These are phyloP conservation scores for Dioszegia aurantiaca DNA, from an alignment of 768 basidiomycete genomes.

Conservation along the genomic window DNA sequence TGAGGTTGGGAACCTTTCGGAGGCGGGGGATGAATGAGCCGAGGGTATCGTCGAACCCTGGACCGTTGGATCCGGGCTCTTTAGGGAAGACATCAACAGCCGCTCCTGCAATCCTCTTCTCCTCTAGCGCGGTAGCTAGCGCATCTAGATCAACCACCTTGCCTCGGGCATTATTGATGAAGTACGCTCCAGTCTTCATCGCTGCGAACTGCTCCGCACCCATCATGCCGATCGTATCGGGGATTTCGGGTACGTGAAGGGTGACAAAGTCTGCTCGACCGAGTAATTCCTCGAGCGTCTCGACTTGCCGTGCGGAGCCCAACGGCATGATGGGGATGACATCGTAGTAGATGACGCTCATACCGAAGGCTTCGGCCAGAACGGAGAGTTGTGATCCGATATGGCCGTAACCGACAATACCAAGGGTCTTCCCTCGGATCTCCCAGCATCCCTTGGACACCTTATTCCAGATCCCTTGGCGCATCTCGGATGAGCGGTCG, in stretches of 20 bases:
- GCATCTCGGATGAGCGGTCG: conserved; percentile 83
- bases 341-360: conserved; percentile 93
- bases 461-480: conserved; percentile 94
- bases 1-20: conserved; percentile 76
- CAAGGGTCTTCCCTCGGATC: conserved; percentile 92
- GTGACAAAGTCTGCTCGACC: conserved; percentile 85
- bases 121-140: conserved; percentile 72
- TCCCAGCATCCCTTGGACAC: conserved; percentile 99
- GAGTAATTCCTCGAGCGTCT: conserved; percentile 71
- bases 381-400: conserved; percentile 97
- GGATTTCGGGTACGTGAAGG: conserved; percentile 91
- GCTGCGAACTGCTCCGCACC: conserved; percentile 67
- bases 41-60: conserved; percentile 77
- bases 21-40: conserved; percentile 79
- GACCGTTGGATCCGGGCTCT: conserved; percentile 88
- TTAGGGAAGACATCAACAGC: conserved; percentile 92
- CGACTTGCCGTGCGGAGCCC: conserved; percentile 86
- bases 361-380: conserved; percentile 91
- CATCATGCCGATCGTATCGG: conserved; percentile 95
- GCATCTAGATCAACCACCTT: conserved; percentile 93
- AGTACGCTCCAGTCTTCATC: conserved; percentile 93
- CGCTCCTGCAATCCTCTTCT: conserved; percentile 84
- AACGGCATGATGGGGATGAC: conserved; percentile 96
- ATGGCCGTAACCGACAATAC: conserved; percentile 97
- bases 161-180: conserved; percentile 97